phyloP scores from a whole-genome alignment of 192 early-diverging fungal species.

The Helicostylum pulchrum region DNA sequence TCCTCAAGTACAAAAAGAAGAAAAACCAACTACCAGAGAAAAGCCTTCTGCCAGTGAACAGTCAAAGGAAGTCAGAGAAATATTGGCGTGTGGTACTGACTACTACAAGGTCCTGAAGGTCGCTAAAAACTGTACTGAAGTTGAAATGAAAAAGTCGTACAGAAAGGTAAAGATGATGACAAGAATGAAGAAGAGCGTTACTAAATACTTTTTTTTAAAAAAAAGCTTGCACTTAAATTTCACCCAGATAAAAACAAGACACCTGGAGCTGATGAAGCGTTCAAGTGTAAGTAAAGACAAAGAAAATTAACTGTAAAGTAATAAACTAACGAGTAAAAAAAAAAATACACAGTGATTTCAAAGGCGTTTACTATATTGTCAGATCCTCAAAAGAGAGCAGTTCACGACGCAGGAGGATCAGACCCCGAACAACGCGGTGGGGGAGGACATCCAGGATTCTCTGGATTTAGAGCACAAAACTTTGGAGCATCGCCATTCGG shows the following conservation, averaged over 20 bases:
- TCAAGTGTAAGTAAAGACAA: constrained; percentile 64
- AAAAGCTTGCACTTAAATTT: constrained; percentile 81
- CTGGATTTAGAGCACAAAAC: constrained; percentile 31
- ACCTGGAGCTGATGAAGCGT: constrained; percentile 94
- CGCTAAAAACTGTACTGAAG: constrained; percentile 69
- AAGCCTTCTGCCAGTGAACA: constrained; percentile 75
- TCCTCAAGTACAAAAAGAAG: constrained; percentile 1
- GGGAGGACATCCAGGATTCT: constrained; percentile 38
- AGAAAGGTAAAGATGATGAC: constrained; percentile 63
- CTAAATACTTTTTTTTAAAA: not conserved
- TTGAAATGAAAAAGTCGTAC: constrained; percentile 92
- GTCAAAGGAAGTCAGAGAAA: constrained; percentile 70
- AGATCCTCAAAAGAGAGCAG: constrained; percentile 77
- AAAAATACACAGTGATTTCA: constrained; percentile 65
- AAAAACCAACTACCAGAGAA: not conserved
- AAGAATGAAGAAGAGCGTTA: not conserved
- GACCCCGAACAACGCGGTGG: constrained; percentile 58
- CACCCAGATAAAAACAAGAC: constrained; percentile 97
- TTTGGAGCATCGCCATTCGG: constrained; percentile 34
- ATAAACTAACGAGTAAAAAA: not conserved
- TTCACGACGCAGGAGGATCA: constrained; percentile 89
- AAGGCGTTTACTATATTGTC: constrained; percentile 89
- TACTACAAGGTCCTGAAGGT: constrained; percentile 83
- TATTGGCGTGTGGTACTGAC: constrained; percentile 71
- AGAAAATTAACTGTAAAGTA: not conserved